A percentile compares a stretch with the other conserved stretches of the same genome.
phyloP scores from a whole-genome alignment of 1,284 basidiomycete species.

The Ganoderma lucidum region DNA sequence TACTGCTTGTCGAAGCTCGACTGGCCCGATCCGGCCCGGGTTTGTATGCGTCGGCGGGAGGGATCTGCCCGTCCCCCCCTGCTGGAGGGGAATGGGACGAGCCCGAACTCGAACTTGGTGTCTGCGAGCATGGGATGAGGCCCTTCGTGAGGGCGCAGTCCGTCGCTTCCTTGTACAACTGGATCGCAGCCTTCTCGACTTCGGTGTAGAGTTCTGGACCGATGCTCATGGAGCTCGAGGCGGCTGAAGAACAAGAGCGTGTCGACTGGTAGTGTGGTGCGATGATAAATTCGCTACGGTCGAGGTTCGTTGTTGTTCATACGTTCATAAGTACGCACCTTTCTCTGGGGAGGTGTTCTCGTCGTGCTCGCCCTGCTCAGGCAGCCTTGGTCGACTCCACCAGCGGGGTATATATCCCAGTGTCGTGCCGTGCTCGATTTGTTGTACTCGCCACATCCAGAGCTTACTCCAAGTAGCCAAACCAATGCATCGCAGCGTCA shows the following conservation, averaged over 20 bases:
- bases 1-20: constrained; percentile 95
- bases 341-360: constrained; percentile 96
- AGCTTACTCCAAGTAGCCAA: constrained; percentile 72
- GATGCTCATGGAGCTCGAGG: constrained; percentile 69
- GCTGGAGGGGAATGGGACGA: constrained; percentile 52
- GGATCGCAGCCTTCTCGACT: constrained; percentile 67
- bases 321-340: constrained; percentile 53
- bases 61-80: constrained; percentile 70
- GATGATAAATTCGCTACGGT: no score
- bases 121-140: constrained; percentile 98
- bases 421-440: constrained; percentile 84
- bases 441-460: constrained; percentile 96
- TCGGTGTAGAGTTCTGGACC: constrained; percentile 72
- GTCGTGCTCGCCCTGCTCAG: constrained; percentile 93
- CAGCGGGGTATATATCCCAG: no score
- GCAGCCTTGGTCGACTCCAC: constrained; percentile 98
- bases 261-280: no score
- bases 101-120: constrained; percentile 85
- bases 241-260: constrained; percentile 50
- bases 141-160: constrained; percentile 81
- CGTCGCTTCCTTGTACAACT: constrained; percentile 82
- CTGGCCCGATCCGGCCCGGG: constrained; percentile 83
- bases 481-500: background rate
- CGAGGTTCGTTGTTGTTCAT: no score
- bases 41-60: constrained; percentile 76